phyloP scores from a whole-genome alignment of 306 rosid species.

The Vigna nakashimae region DNA sequence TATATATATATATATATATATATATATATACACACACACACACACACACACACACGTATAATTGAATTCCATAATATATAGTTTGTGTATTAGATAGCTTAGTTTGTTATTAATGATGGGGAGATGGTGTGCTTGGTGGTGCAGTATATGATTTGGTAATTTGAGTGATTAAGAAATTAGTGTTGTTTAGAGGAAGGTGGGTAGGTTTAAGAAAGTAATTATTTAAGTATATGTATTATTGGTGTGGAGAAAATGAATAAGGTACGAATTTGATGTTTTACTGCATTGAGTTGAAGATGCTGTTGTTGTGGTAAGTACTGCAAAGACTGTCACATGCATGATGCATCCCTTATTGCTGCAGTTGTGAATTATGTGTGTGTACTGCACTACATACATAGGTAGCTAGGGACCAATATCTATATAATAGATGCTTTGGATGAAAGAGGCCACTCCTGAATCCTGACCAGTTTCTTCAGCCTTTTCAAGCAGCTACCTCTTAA shows the following conservation, averaged over 20 bases:
- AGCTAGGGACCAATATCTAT: constrained; percentile 54
- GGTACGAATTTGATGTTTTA: constrained; percentile 40
- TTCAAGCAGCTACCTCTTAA: constrained; percentile 39
- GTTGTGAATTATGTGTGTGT: constrained; percentile 51
- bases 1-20: too few species aligned
- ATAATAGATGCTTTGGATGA: constrained; percentile 39
- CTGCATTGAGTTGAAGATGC: constrained; percentile 51
- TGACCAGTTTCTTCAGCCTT: constrained; percentile 23
- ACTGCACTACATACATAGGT: constrained; percentile 37
- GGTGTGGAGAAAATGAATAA: background rate
- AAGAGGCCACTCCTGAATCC: constrained; percentile 42
- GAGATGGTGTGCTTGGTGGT: background rate
- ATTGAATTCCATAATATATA: too few species aligned
- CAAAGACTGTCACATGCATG: constrained; percentile 52
- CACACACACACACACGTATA: too few species aligned
- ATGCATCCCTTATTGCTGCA: constrained; percentile 55
- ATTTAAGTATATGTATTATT: constrained; percentile 32
- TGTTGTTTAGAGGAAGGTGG: constrained; percentile 4
- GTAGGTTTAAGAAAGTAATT: constrained; percentile 49
- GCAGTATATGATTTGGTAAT: constrained; percentile 25
- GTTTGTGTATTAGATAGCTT: background rate
- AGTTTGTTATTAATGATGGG: constrained; percentile 9
- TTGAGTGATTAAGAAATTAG: constrained; percentile 23
- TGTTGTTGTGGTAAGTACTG: constrained; percentile 50
- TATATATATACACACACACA: background rate